Percentiles rank a stretch among this genome's conserved stretches.
Conservation (phyloP, 495 filamentous ascomycete species). For the Copromyces sp. region DNA sequence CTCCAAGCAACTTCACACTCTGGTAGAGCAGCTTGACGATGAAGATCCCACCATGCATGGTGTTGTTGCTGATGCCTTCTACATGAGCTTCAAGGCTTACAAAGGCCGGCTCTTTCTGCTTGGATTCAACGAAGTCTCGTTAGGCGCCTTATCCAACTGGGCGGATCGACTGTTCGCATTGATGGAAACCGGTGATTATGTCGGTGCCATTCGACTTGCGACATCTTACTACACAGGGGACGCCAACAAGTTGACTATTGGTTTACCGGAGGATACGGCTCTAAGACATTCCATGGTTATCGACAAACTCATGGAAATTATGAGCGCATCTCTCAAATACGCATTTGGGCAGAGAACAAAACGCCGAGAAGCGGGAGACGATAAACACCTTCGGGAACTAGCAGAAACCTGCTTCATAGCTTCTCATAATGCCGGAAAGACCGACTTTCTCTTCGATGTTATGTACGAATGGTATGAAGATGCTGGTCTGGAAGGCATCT, state of each 20-base stretch:
- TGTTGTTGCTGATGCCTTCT: slow-evolving; percentile 92
- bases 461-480: slow-evolving; percentile 86
- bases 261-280: slow-evolving; percentile 74
- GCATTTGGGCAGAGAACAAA: slow-evolving; percentile 56
- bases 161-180: slow-evolving; percentile 92
- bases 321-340: slow-evolving; percentile 85
- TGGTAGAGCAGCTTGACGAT: slow-evolving; percentile 84
- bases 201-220: slow-evolving; percentile 80
- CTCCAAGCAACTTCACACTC: slow-evolving; percentile 62
- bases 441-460: slow-evolving; percentile 82
- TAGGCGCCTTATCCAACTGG: slow-evolving; percentile 93
- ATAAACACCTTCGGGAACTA: slow-evolving; percentile 63
- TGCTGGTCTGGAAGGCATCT: slow-evolving; percentile 57
- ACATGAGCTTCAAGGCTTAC: slow-evolving; percentile 93
- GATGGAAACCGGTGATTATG: slow-evolving; percentile 91
- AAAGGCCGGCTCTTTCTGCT: slow-evolving; percentile 89
- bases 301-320: slow-evolving; percentile 87
- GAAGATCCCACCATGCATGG: slow-evolving; percentile 86
- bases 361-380: slow-evolving; percentile 42
- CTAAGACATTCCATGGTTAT: slow-evolving; percentile 71
- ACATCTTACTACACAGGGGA: slow-evolving; percentile 86
- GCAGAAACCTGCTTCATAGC: slow-evolving; percentile 73
- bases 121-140: slow-evolving; percentile 78
- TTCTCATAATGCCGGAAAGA: slow-evolving; percentile 62
- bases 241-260: slow-evolving; percentile 83